A percentile compares a stretch with the other conserved stretches of the same genome.
Conservation (phyloP, 2,329 filamentous ascomycete genomes). For the Daldinia eschscholtzii region DNA sequence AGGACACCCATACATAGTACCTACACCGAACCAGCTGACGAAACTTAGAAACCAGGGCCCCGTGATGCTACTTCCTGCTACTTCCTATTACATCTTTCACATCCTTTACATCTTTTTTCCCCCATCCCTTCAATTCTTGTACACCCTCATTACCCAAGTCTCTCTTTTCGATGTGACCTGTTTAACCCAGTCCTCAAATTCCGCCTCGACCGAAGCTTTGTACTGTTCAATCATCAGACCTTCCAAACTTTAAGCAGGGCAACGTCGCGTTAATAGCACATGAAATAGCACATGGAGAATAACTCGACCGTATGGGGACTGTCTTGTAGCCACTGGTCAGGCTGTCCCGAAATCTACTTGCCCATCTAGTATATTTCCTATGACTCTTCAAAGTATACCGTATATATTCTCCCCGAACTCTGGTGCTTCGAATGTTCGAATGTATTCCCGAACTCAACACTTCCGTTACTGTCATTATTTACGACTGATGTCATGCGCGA, state of each 20-base stretch:
- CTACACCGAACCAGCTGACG: conserved; percentile 34
- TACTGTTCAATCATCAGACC: conserved; percentile 44
- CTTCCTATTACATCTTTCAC: conserved; percentile 9
- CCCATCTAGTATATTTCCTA: conserved; percentile 22
- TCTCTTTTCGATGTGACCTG: conserved; percentile 48
- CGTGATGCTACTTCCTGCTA: conserved; percentile 46
- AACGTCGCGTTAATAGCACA: conserved; percentile 44
- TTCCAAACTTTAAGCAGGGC: conserved; percentile 31
- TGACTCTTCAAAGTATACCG: conserved; percentile 38
- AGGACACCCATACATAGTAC: conserved; percentile 3
- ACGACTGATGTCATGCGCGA: conserved; percentile 42
- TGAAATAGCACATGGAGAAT: conserved; percentile 47
- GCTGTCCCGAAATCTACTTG: conserved; percentile 29
- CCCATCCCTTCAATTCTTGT: conserved; percentile 30
- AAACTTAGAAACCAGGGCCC: conserved; percentile 32
- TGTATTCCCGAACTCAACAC: conserved; percentile 26
- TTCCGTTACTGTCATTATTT: conserved; percentile 24
- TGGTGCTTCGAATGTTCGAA: conserved; percentile 19
- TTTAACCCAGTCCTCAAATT: conserved; percentile 18
- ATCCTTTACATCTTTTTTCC: neutral
- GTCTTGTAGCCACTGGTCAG: conserved; percentile 37
- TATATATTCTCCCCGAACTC: conserved; percentile 18
- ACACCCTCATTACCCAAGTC: conserved; percentile 25
- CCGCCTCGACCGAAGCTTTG: conserved; percentile 20
- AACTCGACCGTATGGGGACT: conserved; percentile 25